Percentiles rank a stretch among this genome's conserved stretches.
Conservation (phyloP, 495 filamentous ascomycete species). For the Daldinia caldariorum region DNA sequence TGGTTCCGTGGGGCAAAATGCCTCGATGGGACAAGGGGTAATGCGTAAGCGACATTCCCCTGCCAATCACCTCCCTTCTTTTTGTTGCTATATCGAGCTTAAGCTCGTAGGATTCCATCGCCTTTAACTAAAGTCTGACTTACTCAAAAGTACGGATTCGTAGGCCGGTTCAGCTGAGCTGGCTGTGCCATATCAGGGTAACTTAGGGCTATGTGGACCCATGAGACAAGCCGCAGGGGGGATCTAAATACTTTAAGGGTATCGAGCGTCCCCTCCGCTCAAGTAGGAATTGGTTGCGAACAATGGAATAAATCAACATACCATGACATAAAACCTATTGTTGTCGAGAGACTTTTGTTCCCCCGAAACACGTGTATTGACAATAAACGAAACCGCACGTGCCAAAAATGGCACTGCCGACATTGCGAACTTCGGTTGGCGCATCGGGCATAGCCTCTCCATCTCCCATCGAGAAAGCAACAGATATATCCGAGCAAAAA, state of each 20-base stretch:
- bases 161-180: constrained; percentile 11
- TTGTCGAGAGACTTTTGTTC: background rate
- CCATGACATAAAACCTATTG: background rate
- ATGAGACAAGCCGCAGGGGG: constrained; percentile 10
- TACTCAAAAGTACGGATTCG: background rate
- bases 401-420: constrained; percentile 39
- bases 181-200: constrained; percentile 7
- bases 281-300: constrained; percentile 7
- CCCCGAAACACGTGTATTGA: background rate
- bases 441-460: constrained; percentile 35
- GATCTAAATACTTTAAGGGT: constrained; percentile 13
- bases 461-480: constrained; percentile 36
- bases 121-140: background rate
- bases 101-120: background rate
- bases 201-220: constrained; percentile 15
- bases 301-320: background rate
- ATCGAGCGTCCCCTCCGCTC: constrained; percentile 13
- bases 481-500: constrained; percentile 48
- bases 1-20: constrained; percentile 30
- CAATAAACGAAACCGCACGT: constrained; percentile 4
- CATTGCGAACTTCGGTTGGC: constrained; percentile 37
- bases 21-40: constrained; percentile 11
- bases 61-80: constrained; percentile 32
- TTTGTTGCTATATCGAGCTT: background rate
- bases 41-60: constrained; percentile 10